phyloP scores from a whole-genome alignment of 176 grass and related monocot species.

The Raddia guianensis region DNA sequence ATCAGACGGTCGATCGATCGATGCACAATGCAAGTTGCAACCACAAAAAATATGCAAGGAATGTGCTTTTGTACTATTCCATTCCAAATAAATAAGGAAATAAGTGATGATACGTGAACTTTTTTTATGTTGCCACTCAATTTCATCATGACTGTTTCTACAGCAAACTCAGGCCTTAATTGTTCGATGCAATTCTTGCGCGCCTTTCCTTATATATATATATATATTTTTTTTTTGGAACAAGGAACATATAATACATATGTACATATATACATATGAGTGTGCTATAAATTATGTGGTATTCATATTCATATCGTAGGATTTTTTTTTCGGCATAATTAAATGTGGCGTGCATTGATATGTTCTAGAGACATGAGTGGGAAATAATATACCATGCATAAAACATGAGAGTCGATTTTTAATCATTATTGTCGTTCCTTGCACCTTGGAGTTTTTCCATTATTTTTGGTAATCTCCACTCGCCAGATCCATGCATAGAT shows the following conservation, averaged over 20 bases:
- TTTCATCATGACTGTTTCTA: slow-evolving; percentile 8
- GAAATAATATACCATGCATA: not conserved
- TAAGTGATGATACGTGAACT: not conserved
- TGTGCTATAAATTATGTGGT: too few relatives aligned
- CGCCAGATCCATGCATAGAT: not conserved
- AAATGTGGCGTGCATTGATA: too few relatives aligned
- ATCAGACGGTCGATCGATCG: not conserved
- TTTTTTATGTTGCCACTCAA: not conserved
- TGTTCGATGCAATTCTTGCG: not conserved
- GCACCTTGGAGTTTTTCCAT: not conserved
- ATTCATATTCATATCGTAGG: too few relatives aligned
- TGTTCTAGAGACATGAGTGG: not conserved
- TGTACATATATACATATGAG: too few relatives aligned
- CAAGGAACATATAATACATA: too few relatives aligned
- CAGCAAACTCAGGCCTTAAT: not conserved
- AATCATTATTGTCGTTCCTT: not conserved
- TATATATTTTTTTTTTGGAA: not conserved
- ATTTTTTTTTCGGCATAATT: too few relatives aligned
- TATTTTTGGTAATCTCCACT: not conserved
- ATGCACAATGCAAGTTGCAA: not conserved
- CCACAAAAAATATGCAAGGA: not conserved
- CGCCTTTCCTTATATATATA: not conserved
- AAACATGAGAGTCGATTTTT: not conserved
- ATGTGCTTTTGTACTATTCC: slow-evolving; percentile 35
- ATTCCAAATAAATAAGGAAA: not conserved